Conservation (phyloP, 73 alveolate genomes). For the Blepharisma japonicum region DNA sequence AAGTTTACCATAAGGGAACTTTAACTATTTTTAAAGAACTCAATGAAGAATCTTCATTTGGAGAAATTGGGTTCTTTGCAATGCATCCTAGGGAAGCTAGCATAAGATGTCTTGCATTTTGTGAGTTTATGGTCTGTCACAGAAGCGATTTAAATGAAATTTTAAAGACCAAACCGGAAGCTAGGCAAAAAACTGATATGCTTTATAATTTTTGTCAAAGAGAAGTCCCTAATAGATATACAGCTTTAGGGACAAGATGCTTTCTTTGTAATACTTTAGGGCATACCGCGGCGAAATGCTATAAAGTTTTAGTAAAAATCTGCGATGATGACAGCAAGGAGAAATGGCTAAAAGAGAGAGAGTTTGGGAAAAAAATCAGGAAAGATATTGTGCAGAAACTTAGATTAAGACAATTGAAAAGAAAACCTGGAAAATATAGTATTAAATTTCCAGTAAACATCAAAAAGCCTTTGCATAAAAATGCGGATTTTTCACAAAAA, state of each 20-base stretch:
- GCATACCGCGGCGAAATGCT: slow-evolving; percentile 1
- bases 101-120: slow-evolving; percentile 48
- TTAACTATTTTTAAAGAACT: slow-evolving; percentile 9
- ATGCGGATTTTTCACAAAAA: too few species aligned
- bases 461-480: too few species aligned
- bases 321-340: too few species aligned
- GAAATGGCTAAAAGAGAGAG: too few species aligned
- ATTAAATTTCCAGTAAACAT: too few species aligned
- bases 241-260: background rate
- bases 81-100: slow-evolving; percentile 51
- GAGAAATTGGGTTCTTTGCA: slow-evolving; percentile 63
- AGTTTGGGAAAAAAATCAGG: too few species aligned
- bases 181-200: background rate
- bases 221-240: background rate
- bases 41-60: slow-evolving; percentile 17
- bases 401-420: too few species aligned
- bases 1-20: slow-evolving; percentile 34
- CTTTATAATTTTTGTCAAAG: background rate
- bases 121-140: background rate
- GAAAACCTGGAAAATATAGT: too few species aligned
- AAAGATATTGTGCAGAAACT: too few species aligned
- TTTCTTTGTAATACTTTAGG: background rate
- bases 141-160: slow-evolving; percentile 2
- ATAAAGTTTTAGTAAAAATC: too few species aligned
- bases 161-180: background rate